These are phyloP conservation scores for Diaporthe vexans DNA, from an alignment of 2,329 filamentous ascomycete species.

Conservation along the genomic window DNA sequence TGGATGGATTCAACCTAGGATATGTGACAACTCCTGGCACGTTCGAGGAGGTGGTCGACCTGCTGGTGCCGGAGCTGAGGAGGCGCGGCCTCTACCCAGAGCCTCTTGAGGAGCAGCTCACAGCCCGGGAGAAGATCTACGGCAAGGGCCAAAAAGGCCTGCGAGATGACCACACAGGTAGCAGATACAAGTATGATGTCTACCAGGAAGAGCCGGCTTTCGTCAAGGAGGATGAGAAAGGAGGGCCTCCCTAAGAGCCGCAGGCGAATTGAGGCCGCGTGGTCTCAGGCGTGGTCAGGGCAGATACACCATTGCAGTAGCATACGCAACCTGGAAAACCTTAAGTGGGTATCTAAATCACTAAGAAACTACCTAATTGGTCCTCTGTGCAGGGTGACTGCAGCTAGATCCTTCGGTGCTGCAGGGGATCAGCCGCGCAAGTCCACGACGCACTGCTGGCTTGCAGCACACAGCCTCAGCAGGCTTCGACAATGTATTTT, in stretches of 20 bases:
- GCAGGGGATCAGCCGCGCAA: not conserved
- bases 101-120: constrained; percentile 55
- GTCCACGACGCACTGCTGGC: not conserved
- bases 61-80: constrained; percentile 62
- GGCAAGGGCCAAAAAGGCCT: constrained; percentile 70
- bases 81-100: constrained; percentile 55
- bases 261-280: not conserved
- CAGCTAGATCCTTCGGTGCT: not conserved
- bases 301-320: not conserved
- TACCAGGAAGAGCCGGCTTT: constrained; percentile 67
- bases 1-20: constrained; percentile 54
- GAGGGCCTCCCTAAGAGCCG: not conserved
- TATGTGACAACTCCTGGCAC: constrained; percentile 66
- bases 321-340: not conserved
- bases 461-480: constrained; percentile 8
- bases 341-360: not conserved
- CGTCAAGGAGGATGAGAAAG: constrained; percentile 29
- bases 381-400: not conserved
- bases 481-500: not conserved
- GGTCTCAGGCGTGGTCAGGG: not conserved
- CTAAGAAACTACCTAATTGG: not conserved
- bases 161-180: constrained; percentile 71
- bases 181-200: constrained; percentile 72
- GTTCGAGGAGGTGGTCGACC: constrained; percentile 65
- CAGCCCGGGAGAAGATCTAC: constrained; percentile 73